phyloP scores from a whole-genome alignment of 495 filamentous ascomycete species.

The Letharia lupina region DNA sequence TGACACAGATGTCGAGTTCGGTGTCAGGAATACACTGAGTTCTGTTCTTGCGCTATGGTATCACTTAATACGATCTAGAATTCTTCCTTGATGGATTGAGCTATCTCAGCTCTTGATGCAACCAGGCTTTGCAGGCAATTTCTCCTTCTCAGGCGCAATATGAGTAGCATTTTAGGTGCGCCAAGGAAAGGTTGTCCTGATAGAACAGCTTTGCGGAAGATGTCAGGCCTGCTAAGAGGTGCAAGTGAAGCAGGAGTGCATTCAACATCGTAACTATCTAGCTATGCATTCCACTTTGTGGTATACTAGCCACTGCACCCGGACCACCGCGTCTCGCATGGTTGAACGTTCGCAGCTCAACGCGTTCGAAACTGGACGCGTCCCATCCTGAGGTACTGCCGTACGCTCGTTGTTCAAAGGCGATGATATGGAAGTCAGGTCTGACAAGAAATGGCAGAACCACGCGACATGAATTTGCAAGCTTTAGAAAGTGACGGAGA shows the following conservation, averaged over 20 bases:
- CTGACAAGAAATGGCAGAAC: conserved; percentile 47
- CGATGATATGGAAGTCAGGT: conserved; percentile 54
- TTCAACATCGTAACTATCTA: conserved; percentile 64
- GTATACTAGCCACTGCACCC: conserved; percentile 55
- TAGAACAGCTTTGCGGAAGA: conserved; percentile 48
- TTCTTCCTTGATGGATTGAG: conserved; percentile 50
- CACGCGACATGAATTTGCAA: conserved; percentile 63
- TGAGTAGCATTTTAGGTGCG: conserved; percentile 26
- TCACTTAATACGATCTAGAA: conserved; percentile 64
- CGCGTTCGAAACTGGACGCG: conserved; percentile 37
- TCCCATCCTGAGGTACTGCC: conserved; percentile 59
- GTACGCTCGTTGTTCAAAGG: conserved; percentile 61
- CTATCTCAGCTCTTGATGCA: conserved; percentile 47
- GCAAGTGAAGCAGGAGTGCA: conserved; percentile 50
- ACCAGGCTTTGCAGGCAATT: conserved; percentile 38
- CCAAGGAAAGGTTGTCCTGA: conserved; percentile 53
- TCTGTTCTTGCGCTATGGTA: conserved; percentile 32
- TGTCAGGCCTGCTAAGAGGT: conserved; percentile 54
- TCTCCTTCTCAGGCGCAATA: conserved; percentile 6
- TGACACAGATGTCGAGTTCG: conserved; percentile 51
- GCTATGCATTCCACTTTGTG: conserved; percentile 49
- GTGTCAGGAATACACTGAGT: conserved; percentile 45
- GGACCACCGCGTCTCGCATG: conserved; percentile 53
- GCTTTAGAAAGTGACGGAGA: conserved; percentile 59
- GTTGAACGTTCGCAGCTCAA: conserved; percentile 49